A percentile compares a stretch with the other conserved stretches of the same genome.
Conservation (phyloP, 2,329 filamentous ascomycete genomes). For the Thermochaetoides dissita region DNA sequence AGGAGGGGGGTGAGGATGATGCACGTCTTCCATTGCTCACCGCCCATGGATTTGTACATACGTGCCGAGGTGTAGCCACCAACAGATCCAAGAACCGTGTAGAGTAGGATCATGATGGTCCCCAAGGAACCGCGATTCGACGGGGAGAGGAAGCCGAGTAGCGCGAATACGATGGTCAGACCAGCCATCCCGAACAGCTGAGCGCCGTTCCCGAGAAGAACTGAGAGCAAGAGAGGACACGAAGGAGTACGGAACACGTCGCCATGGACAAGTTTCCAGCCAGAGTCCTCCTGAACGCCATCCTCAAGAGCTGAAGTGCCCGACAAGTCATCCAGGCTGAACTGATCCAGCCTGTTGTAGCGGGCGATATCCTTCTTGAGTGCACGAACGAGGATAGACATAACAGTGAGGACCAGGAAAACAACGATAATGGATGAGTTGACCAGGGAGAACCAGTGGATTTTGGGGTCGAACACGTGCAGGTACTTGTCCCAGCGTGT, state of each 20-base stretch:
- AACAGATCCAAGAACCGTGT: slow-evolving; percentile 82
- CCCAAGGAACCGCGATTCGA: slow-evolving; percentile 89
- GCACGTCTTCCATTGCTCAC: slow-evolving; percentile 88
- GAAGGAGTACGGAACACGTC: slow-evolving; percentile 88
- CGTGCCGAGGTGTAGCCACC: slow-evolving; percentile 82
- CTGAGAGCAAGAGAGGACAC: slow-evolving; percentile 68
- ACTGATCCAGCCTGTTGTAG: slow-evolving; percentile 87
- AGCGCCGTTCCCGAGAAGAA: slow-evolving; percentile 83
- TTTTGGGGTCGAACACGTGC: slow-evolving; percentile 92
- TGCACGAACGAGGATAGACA: slow-evolving; percentile 78
- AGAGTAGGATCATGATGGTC: slow-evolving; percentile 84
- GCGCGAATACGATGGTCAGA: slow-evolving; percentile 81
- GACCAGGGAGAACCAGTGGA: slow-evolving; percentile 97
- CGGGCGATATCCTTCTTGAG: slow-evolving; percentile 89
- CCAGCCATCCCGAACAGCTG: slow-evolving; percentile 98
- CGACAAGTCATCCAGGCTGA: slow-evolving; percentile 78
- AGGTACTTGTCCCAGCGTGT: slow-evolving; percentile 98
- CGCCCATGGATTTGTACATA: slow-evolving; percentile 87
- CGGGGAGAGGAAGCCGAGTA: slow-evolving; percentile 87
- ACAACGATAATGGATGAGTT: slow-evolving; percentile 92
- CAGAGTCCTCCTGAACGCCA: slow-evolving; percentile 91
- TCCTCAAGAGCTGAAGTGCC: slow-evolving; percentile 71
- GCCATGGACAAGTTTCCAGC: slow-evolving; percentile 96
- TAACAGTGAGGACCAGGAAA: slow-evolving; percentile 80
- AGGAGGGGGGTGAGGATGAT: slow-evolving; percentile 77